Evolutionary conservation across 345 rosid genomes (phyloP).

Genomic region (Boechera stricta): DNA sequence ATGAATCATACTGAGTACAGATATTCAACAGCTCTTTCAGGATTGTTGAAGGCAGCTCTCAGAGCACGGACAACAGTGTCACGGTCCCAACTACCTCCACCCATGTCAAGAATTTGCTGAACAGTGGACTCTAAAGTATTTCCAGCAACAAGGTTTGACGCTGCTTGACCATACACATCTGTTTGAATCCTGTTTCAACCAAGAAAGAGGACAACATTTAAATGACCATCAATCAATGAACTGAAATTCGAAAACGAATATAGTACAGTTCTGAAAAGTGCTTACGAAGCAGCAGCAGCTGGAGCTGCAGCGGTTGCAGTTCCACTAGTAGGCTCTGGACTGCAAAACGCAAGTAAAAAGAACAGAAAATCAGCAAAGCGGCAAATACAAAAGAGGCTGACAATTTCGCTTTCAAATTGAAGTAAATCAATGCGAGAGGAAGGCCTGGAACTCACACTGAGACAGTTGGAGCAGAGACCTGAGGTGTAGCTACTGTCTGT

Average conservation of each 20-base stretch:
- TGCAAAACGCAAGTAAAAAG: slow-evolving; percentile 28
- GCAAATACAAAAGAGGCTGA: neutral
- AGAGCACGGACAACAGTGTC: slow-evolving; percentile 88
- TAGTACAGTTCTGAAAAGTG: slow-evolving; percentile 45
- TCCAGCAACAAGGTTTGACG: slow-evolving; percentile 94
- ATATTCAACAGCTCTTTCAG: slow-evolving; percentile 98
- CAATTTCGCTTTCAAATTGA: neutral
- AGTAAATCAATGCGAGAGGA: neutral
- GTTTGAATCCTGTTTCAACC: slow-evolving; percentile 58
- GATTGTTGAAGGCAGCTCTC: slow-evolving; percentile 93
- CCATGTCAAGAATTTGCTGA: slow-evolving; percentile 96
- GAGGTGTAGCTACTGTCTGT: slow-evolving; percentile 41
- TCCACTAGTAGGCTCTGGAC: slow-evolving; percentile 41
- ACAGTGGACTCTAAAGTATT: slow-evolving; percentile 72
- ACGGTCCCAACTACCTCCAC: slow-evolving; percentile 96
- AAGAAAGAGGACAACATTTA: neutral
- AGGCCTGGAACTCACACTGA: slow-evolving; percentile 39
- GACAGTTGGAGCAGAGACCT: slow-evolving; percentile 43
- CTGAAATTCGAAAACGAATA: neutral
- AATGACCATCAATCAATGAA: slow-evolving; percentile 1
- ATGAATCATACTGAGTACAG: slow-evolving; percentile 72
- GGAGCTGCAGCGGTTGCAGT: slow-evolving; percentile 42
- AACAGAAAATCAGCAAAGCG: slow-evolving; percentile 6
- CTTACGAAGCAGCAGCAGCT: slow-evolving; percentile 46
- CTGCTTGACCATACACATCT: slow-evolving; percentile 83